Conservation (phyloP, 148 eudicot genomes). For the Vaccinium darrowii region DNA sequence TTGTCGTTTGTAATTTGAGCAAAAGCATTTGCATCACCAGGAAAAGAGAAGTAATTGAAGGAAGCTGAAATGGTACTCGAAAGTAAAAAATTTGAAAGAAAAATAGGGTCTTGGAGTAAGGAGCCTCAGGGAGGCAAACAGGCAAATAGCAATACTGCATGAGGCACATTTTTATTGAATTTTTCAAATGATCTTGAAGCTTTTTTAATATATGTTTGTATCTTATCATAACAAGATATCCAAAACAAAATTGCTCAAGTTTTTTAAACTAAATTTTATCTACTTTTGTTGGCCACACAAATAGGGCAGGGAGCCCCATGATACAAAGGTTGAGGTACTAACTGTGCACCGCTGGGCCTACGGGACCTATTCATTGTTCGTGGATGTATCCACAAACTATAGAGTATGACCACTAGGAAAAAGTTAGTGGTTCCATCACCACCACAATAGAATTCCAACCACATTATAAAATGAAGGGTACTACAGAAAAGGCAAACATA, state of each 20-base stretch:
- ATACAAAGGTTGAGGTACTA: no score
- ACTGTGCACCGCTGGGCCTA: no score
- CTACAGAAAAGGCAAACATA: not conserved
- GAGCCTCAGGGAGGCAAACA: not conserved
- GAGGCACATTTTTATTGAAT: not conserved
- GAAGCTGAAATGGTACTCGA: constrained; percentile 10
- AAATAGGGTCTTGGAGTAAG: not conserved
- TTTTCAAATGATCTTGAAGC: not conserved
- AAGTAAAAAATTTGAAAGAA: not conserved
- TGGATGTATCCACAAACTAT: no score
- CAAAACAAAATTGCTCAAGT: not conserved
- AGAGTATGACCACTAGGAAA: no score
- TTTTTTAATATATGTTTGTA: not conserved
- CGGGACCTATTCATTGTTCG: no score
- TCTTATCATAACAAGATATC: not conserved
- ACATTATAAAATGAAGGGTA: not conserved
- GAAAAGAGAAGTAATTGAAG: not conserved
- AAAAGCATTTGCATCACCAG: not conserved
- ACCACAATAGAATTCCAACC: not conserved
- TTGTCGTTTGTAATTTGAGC: not conserved
- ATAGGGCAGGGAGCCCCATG: not conserved
- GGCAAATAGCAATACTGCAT: not conserved
- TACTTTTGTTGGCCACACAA: not conserved
- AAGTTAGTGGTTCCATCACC: not conserved
- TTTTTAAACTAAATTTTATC: not conserved